Base-by-base conservation (phyloP, 2,329 filamentous ascomycete species). In the Fusarium decemcellulare region DNA sequence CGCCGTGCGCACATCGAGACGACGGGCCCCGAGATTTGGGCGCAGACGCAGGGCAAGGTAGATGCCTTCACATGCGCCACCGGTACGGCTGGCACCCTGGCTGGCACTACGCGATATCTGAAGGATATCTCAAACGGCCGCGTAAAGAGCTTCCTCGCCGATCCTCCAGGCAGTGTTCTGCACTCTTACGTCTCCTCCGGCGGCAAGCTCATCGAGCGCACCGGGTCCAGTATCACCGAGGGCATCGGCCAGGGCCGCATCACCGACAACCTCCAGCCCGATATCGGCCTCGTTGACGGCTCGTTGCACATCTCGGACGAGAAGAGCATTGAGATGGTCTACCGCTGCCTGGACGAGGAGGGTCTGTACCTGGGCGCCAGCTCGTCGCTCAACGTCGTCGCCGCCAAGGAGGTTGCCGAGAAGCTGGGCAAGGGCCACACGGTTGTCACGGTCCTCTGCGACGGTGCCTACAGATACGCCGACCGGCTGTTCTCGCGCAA, bases 301-400 rank as follows among this genome's bases (percentile, higher is more conserved):
- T 93, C 94, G 37, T 77, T 99, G 75, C 87, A 91, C 78, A 94
- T 99, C 72, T 87, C 90, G 65, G 96, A 99, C 78, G 94, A 96
- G 84, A 95, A 97, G 88, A 97, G 91, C 76, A 95, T 99, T 73
- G 93, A 93, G 81, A 98, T 98, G 96, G 94, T 99, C 46, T 99
- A 98, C 84, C 87, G 95, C 70, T 97, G 95, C 77, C 85, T 99
- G 68, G 95, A 98, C 76, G 94, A 98, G 82, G 96, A 99, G 79
- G 96, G 96, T 2, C 83, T 99, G 54, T 99, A 99, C 80, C 87
- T 99, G 2, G 96, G 96, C 67, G 96, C 96, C 39, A 97, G 94
- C 82, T 97, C 93, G 27, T 93, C 93, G 63, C 84, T 99, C 76
- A 99, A 99, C 78, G 96, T 99, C 14, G 96, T 95, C 8, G 96